Conservation (phyloP, 495 filamentous ascomycete species). For the Neurospora sp. region DNA sequence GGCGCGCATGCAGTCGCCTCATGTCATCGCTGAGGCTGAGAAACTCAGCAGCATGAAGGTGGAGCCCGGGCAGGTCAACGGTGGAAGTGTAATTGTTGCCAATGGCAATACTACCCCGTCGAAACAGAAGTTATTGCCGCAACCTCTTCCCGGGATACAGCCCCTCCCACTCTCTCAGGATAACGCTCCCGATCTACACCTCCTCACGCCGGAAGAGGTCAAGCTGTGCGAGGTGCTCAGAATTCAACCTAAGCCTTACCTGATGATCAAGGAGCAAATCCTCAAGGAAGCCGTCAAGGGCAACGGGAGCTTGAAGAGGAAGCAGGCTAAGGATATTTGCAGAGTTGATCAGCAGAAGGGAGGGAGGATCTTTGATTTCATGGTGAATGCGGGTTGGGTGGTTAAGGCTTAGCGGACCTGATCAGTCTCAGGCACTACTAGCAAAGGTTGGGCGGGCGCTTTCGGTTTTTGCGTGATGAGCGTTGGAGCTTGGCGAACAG, state of each 20-base stretch:
- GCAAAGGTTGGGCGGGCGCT: neutral
- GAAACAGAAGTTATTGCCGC: slow-evolving; percentile 34
- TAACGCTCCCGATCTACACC: slow-evolving; percentile 70
- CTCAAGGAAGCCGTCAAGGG: slow-evolving; percentile 81
- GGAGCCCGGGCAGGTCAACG: slow-evolving; percentile 27
- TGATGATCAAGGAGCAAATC: slow-evolving; percentile 84
- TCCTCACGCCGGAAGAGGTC: slow-evolving; percentile 73
- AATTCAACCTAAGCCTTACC: slow-evolving; percentile 83
- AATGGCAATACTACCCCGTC: slow-evolving; percentile 22
- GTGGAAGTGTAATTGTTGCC: slow-evolving; percentile 28
- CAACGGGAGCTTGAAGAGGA: slow-evolving; percentile 83
- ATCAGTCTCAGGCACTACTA: neutral
- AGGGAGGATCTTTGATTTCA: slow-evolving; percentile 80
- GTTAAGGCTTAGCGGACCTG: slow-evolving; percentile 41
- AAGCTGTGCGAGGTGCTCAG: slow-evolving; percentile 76
- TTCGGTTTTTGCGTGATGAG: neutral
- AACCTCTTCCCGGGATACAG: slow-evolving; percentile 44
- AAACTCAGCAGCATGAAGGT: slow-evolving; percentile 13
- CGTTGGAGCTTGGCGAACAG: neutral
- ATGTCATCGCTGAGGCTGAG: slow-evolving; percentile 6
- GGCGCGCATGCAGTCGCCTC: slow-evolving; percentile 29
- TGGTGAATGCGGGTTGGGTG: slow-evolving; percentile 88
- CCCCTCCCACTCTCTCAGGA: slow-evolving; percentile 65
- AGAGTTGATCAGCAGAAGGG: slow-evolving; percentile 43
- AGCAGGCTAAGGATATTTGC: slow-evolving; percentile 59